Percentiles rank a stretch among this genome's conserved stretches.
phyloP scores from a whole-genome alignment of 306 rosid genomes.

The Cucurbita argyrosperma region DNA sequence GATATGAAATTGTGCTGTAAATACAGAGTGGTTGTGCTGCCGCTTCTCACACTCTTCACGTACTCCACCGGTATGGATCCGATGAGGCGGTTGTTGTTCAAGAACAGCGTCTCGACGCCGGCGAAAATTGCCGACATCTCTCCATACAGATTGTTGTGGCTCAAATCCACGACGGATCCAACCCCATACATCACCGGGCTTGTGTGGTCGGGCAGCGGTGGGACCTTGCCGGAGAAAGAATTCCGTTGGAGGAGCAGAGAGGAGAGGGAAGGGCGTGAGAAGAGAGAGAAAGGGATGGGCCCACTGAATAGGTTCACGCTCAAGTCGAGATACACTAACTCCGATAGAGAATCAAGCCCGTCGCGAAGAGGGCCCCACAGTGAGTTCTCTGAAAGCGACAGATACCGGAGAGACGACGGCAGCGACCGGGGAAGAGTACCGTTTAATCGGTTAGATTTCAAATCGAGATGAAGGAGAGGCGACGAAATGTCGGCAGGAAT shows the following conservation, averaged over 20 bases:
- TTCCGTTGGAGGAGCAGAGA: conserved; percentile 52
- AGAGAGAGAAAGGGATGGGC: conserved; percentile 47
- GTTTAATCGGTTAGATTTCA: conserved; percentile 28
- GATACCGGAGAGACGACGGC: conserved; percentile 54
- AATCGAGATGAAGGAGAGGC: conserved; percentile 47
- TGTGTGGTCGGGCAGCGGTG: neutral
- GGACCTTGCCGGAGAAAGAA: conserved; percentile 51
- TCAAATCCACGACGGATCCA: conserved; percentile 52
- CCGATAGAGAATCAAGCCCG: conserved; percentile 32
- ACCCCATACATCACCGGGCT: conserved; percentile 14
- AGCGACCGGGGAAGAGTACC: conserved; percentile 31
- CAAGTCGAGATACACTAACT: conserved; percentile 42
- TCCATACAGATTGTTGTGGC: conserved; percentile 44
- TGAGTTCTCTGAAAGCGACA: conserved; percentile 35
- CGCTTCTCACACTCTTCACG: conserved; percentile 37
- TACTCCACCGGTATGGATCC: conserved; percentile 49
- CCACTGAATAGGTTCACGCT: conserved; percentile 46
- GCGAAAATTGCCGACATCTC: conserved; percentile 30
- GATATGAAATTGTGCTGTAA: conserved; percentile 59
- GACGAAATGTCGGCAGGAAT: conserved; percentile 21
- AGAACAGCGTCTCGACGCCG: conserved; percentile 45
- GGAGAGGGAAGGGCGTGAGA: conserved; percentile 22
- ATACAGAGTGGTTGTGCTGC: conserved; percentile 49
- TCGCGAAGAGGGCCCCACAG: conserved; percentile 52
- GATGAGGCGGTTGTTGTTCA: conserved; percentile 51